Evolutionary conservation across 108 stramenopile species (phyloP), one percentile per base, ranked within the genome.

Genomic region (Cyclotella atomus): DNA sequence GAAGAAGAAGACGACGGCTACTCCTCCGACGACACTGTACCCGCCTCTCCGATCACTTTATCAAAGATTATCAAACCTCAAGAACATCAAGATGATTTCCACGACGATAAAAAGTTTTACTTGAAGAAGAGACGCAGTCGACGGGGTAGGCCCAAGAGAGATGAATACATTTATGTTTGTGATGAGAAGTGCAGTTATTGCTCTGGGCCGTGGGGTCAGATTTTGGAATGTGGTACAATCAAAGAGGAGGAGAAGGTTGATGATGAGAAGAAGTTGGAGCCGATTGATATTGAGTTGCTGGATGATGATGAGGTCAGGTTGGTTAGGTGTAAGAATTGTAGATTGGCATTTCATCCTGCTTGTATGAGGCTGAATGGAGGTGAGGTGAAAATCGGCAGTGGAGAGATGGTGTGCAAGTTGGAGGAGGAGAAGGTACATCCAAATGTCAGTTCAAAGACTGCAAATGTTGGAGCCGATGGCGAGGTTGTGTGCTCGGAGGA

Each of bases 271-370:
- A 38, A 34, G 0, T 5, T 28, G 17, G 24, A 36, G 38, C 24
- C 46, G 21, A 61, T 49, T 38, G 71, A 35, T 36, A 30, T 27
- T 50, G 38, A 35, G 7, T 19, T 33, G 50, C 35, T 52, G 21
- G 30, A 65, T 56, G 65, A 49, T 0, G 53, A 66, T 28, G 41
- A 32, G 4, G 44, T n/a, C 2, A 61, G 30, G 34, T 53, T 67
- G 47, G n/a, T 53, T 14, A 59, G 78, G 34, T 79, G 78, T 43
- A 79, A 79, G 43, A 71, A 55, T 44, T 79, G 78, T 30, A 52
- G 65, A 21, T 59, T 56, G 23, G 66, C 78, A 27, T 79, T 79
- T 68, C 78, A 79, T 60, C 46, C 65, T 14, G 20, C 36, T 0
- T 79, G 78, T 45, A 79, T 79, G 78, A 8, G 64, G 45, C 5